These are phyloP conservation scores for Plenodomus lindquistii DNA, from an alignment of 2,329 filamentous ascomycete genomes.

Conservation along the genomic window DNA sequence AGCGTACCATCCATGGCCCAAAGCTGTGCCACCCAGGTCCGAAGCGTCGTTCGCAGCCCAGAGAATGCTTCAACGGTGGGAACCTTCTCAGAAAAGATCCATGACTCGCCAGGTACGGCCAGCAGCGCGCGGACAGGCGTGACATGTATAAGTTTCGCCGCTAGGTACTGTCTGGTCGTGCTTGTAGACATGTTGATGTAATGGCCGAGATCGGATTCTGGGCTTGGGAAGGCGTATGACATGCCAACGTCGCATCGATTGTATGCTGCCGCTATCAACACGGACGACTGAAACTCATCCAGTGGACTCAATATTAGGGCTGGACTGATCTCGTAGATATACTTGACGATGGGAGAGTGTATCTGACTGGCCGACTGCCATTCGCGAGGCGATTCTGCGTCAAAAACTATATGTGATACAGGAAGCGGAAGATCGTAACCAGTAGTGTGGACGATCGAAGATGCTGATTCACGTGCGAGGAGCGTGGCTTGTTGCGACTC, in stretches of 20 bases:
- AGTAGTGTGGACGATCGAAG: slow-evolving; percentile 19
- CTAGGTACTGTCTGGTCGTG: slow-evolving; percentile 38
- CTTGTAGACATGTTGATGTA: slow-evolving; percentile 26
- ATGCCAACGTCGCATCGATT: slow-evolving; percentile 24
- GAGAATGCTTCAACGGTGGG: slow-evolving; percentile 37
- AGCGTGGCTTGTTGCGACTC: slow-evolving; percentile 45
- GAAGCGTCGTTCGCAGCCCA: slow-evolving; percentile 35
- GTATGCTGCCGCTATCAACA: slow-evolving; percentile 43
- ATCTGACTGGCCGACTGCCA: slow-evolving; percentile 31
- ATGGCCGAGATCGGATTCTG: slow-evolving; percentile 22
- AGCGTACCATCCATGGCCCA: slow-evolving; percentile 20
- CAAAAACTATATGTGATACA: slow-evolving; percentile 42
- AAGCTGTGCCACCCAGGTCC: slow-evolving; percentile 42
- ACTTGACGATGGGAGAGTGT: slow-evolving; percentile 19
- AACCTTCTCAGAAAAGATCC: slow-evolving; percentile 51
- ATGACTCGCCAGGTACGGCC: slow-evolving; percentile 50
- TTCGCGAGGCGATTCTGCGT: slow-evolving; percentile 27
- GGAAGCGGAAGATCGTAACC: slow-evolving; percentile 46
- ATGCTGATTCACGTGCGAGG: slow-evolving; percentile 28
- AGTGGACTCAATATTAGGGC: slow-evolving; percentile 13
- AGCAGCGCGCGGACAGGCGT: slow-evolving; percentile 49
- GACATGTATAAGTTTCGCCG: slow-evolving; percentile 43
- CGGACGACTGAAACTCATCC: slow-evolving; percentile 43
- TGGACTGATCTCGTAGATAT: slow-evolving; percentile 30
- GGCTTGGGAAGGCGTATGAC: slow-evolving; percentile 15